A percentile compares a stretch with the other conserved stretches of the same genome.
Conservation (phyloP, 192 early-diverging fungal genomes). For the Umbelopsis sp. region DNA sequence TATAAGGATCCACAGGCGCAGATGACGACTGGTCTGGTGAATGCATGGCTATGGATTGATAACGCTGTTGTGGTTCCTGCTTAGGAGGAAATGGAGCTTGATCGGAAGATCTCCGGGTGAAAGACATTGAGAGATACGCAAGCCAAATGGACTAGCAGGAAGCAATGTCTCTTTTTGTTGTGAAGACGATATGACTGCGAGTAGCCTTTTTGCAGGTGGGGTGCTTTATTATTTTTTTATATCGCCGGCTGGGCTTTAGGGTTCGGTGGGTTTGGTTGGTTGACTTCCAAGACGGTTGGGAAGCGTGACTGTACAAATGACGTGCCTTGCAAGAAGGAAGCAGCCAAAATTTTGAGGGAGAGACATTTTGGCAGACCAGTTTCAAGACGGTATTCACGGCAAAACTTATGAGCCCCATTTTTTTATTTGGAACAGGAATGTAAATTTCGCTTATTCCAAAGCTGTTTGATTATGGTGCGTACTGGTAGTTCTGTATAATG, state of each 20-base stretch:
- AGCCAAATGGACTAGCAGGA: constrained; percentile 1
- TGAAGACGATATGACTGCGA: constrained; percentile 16
- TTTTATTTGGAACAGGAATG: too few relatives aligned
- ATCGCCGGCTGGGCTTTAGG: constrained; percentile 23
- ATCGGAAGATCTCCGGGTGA: constrained; percentile 18
- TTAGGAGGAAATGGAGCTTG: constrained; percentile 16
- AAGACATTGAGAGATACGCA: constrained; percentile 13
- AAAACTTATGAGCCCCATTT: too few relatives aligned
- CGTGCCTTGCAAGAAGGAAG: constrained; percentile 9
- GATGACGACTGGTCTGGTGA: constrained; percentile 6
- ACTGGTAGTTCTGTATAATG: too few relatives aligned
- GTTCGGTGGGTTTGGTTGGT: constrained; percentile 24
- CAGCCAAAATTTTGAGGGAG: too few relatives aligned
- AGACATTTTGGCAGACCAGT: too few relatives aligned
- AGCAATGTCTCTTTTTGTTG: constrained; percentile 15
- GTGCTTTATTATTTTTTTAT: constrained; percentile 23
- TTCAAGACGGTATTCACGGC: too few relatives aligned
- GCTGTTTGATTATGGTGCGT: too few relatives aligned
- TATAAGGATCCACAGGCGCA: neutral
- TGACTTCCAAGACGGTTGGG: constrained; percentile 22
- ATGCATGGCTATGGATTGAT: constrained; percentile 1
- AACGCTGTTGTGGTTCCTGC: constrained; percentile 6
- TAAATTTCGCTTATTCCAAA: too few relatives aligned
- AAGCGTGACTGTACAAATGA: constrained; percentile 24
- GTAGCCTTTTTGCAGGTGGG: constrained; percentile 7